Conservation (phyloP, 805 yeast species). For the Pichia deserticola region DNA sequence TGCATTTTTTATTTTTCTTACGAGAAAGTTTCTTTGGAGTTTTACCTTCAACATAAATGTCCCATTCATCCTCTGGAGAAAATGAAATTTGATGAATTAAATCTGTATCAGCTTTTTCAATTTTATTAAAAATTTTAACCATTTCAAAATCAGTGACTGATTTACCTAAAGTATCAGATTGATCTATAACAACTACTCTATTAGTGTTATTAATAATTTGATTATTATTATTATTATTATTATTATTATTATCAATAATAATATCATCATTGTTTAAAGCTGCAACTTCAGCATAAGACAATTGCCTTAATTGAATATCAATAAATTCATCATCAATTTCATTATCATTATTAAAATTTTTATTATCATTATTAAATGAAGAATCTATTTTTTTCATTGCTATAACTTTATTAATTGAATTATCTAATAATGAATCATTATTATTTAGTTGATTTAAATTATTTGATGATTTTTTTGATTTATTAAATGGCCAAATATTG, state of each 20-base stretch:
- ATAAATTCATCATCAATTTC: conserved; percentile 34
- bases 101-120: conserved; percentile 9
- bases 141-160: conserved; percentile 28
- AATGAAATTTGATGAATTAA: neutral
- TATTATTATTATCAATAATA: no score
- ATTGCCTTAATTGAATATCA: conserved; percentile 37
- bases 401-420: conserved; percentile 16
- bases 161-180: conserved; percentile 25
- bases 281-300: conserved; percentile 51
- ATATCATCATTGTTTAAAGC: conserved; percentile 17
- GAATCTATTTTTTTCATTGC: conserved; percentile 25
- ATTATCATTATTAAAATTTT: no score
- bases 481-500: neutral
- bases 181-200: conserved; percentile 20
- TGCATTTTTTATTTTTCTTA: neutral
- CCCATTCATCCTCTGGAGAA: conserved; percentile 4
- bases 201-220: neutral
- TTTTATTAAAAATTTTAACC: conserved; percentile 16
- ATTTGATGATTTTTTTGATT: neutral
- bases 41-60: conserved; percentile 1
- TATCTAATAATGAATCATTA: neutral
- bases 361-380: conserved; percentile 10
- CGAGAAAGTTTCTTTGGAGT: neutral
- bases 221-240: no score
- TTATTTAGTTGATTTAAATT: neutral